Percentiles rank a stretch among this genome's conserved stretches.
These are phyloP conservation scores for Auricularia sp. DNA, from an alignment of 768 basidiomycete species.

Conservation along the genomic window DNA sequence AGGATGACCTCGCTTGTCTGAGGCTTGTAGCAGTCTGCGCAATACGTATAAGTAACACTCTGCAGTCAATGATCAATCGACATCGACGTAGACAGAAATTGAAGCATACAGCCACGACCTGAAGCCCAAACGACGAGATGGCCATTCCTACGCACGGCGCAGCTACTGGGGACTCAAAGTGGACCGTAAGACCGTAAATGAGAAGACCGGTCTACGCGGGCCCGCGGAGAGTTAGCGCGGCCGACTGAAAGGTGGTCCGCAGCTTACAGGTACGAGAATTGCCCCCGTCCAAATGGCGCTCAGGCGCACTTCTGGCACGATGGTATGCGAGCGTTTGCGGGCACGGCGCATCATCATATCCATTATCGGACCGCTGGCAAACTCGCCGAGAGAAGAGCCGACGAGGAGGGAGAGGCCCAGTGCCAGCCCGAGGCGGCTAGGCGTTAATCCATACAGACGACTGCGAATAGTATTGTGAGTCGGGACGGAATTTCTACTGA, in stretches of 20 bases:
- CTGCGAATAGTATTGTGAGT: constrained; percentile 22
- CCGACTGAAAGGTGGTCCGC: not conserved
- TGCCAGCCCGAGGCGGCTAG: constrained; percentile 9
- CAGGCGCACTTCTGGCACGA: constrained; percentile 4
- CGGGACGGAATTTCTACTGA: not conserved
- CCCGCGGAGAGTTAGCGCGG: not conserved
- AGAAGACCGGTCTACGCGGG: constrained; percentile 2
- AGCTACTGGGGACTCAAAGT: constrained; percentile 4
- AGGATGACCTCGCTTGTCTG: constrained; percentile 4
- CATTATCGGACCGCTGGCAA: constrained; percentile 5
- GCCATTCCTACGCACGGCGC: constrained; percentile 2
- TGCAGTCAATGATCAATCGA: not conserved
- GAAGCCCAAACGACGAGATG: constrained; percentile 4
- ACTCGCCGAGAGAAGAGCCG: constrained; percentile 4
- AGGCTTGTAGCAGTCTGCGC: constrained; percentile 5
- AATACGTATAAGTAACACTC: constrained; percentile 6
- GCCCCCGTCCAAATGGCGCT: constrained; percentile 8
- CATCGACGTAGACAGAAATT: not conserved
- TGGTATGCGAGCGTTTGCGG: not conserved
- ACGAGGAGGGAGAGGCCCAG: constrained; percentile 1
- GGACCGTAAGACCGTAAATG: constrained; percentile 4
- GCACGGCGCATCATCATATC: constrained; percentile 4
- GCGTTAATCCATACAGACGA: constrained; percentile 29
- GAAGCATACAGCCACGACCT: constrained; percentile 1
- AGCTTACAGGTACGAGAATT: constrained; percentile 8